Percentiles rank a stretch among this genome's conserved stretches.
Evolutionary conservation across 495 filamentous ascomycete species (phyloP).

Genomic region (Penicillium chermesinum): DNA sequence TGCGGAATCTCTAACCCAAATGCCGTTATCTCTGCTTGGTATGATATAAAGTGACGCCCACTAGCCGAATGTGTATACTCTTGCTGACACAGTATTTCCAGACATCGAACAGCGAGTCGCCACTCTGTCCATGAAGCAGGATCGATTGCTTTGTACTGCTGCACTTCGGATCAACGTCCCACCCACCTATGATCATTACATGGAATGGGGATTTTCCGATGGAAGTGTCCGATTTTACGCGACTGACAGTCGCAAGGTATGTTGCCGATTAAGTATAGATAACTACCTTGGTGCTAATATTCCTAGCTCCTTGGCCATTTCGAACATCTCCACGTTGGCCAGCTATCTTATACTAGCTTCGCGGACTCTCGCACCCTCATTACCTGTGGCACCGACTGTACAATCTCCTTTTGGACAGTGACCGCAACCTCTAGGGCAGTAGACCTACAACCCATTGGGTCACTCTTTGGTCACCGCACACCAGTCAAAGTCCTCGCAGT

Average conservation of each 20-base stretch:
- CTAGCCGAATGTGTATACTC: background rate
- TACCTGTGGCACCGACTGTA: constrained; percentile 87
- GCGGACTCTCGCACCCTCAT: constrained; percentile 86
- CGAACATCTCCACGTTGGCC: constrained; percentile 87
- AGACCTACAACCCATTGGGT: constrained; percentile 73
- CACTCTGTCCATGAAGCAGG: constrained; percentile 77
- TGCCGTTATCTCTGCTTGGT: constrained; percentile 75
- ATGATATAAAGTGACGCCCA: constrained; percentile 16
- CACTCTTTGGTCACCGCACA: constrained; percentile 82
- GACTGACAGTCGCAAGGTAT: constrained; percentile 65
- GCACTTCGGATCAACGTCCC: constrained; percentile 81
- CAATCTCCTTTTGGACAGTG: constrained; percentile 74
- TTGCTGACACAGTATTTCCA: constrained; percentile 17
- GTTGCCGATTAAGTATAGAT: background rate
- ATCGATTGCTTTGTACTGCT: constrained; percentile 79
- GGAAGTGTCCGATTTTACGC: constrained; percentile 86
- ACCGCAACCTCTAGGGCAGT: constrained; percentile 60
- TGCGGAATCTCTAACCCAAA: constrained; percentile 68
- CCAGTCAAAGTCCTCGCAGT: constrained; percentile 77
- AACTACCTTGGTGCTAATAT: constrained; percentile 5
- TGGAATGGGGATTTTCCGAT: constrained; percentile 96
- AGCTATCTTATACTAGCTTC: constrained; percentile 74
- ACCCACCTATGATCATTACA: constrained; percentile 78
- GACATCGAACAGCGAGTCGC: constrained; percentile 77
- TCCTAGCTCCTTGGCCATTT: constrained; percentile 67